A percentile compares a stretch with the other conserved stretches of the same genome.
phyloP scores from a whole-genome alignment of 23 red algal species.

The Cyanidioschyzon merolae region DNA sequence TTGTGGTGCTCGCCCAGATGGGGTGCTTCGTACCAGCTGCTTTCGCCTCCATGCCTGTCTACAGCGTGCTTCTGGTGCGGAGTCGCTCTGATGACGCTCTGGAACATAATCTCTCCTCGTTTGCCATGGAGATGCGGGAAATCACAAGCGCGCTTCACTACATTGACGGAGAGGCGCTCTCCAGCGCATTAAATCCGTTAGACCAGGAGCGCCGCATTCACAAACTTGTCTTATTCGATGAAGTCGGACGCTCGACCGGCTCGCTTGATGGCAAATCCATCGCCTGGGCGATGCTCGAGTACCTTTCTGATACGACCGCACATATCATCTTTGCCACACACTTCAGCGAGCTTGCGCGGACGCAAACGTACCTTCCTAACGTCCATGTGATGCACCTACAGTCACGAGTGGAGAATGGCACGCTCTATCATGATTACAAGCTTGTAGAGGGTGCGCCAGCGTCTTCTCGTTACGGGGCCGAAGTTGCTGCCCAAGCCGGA shows the following conservation, averaged over 20 bases:
- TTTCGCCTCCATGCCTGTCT: conserved; percentile 39
- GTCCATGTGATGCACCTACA: not conserved
- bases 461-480: not conserved
- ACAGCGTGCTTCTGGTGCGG: conserved; percentile 34
- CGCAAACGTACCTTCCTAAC: not conserved
- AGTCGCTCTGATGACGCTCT: conserved; percentile 37
- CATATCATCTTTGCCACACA: conserved; percentile 8
- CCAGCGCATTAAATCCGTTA: not conserved
- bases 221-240: conserved; percentile 62
- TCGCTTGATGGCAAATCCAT: conserved; percentile 71
- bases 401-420: not conserved
- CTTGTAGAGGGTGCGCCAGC: not conserved
- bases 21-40: conserved; percentile 74
- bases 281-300: conserved; percentile 50
- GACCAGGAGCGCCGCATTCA: not conserved
- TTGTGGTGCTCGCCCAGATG: conserved; percentile 64
- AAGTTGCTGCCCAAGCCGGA: not conserved
- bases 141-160: conserved; percentile 34
- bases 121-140: conserved; percentile 77
- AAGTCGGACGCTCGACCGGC: conserved; percentile 60
- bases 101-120: conserved; percentile 39
- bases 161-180: conserved; percentile 17
- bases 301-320: conserved; percentile 18
- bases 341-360: not conserved
- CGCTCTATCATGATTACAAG: not conserved